Base-by-base conservation (phyloP, 768 basidiomycete genomes). In the Dictyophora rubrovolvata region DNA sequence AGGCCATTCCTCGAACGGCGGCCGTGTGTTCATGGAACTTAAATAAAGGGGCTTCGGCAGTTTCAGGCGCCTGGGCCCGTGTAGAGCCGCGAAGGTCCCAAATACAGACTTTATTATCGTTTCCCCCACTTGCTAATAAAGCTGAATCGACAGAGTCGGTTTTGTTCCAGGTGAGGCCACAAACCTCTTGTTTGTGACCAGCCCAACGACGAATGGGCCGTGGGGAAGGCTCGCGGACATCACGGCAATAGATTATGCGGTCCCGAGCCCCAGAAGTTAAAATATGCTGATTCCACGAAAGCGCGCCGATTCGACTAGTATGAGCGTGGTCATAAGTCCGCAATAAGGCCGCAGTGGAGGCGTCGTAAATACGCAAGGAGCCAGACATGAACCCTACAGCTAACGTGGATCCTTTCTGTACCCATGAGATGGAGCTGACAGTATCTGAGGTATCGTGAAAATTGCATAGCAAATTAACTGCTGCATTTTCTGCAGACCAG, bases 71-170 rank as follows among this genome's bases (percentile, higher is more conserved):
- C 53, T 17, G 64, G 64, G 8, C 60, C 60, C 23, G 63, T 55
- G 21, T 62, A 63, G 53, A 80, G 9, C 86, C 88, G 58, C 89
- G 78, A 56, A 92, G 73, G 68, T 97, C 93, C 91, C 94, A 99
- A 55, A 99, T 93, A 65, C 91, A 93, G 17, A 99, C 89, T 74
- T 97, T 97, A 73, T 99, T 99, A 72, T 99, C 95, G 69, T 99
- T 99, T 0, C 95, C 95, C 1, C 95, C 95, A 63, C 88, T 92
- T 2, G 95, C 95, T 4, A 99, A 79, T 33, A 78, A 78, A 8
- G 84, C 84, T 8, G 69, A 69, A 62, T 76, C 65, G 54, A 71
- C 60, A 46, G 78, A 75, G 23, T 75, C 76, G 33, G 68, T 65
- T 12, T 79, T 76, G 66, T 86, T 93, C 95, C 94, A 99, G 60